phyloP scores from a whole-genome alignment of 1,284 basidiomycete genomes.

The Pseudozyma hubeiensis region DNA sequence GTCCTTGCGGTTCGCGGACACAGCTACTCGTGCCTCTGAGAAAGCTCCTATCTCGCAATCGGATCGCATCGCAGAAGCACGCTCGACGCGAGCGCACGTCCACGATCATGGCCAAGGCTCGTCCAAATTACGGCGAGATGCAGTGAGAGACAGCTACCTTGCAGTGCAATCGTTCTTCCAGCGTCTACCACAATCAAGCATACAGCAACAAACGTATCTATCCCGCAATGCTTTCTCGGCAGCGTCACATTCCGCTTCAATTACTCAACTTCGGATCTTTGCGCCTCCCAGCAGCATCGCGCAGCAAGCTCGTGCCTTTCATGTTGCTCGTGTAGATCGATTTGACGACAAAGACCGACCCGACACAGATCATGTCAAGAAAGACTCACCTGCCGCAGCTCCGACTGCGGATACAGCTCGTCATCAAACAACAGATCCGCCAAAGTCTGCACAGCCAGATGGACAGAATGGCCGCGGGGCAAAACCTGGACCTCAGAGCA shows the following conservation, averaged over 20 bases:
- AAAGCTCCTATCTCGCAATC: too few species aligned
- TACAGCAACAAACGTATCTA: neutral
- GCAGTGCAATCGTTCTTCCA: slow-evolving; percentile 30
- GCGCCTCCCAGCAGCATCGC: neutral
- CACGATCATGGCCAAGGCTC: too few species aligned
- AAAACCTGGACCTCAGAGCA: slow-evolving; percentile 4
- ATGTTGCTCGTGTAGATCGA: slow-evolving; percentile 1
- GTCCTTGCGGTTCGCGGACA: too few species aligned
- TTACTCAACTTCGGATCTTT: neutral
- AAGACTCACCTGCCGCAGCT: neutral
- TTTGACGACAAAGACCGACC: slow-evolving; percentile 2
- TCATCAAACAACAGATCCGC: neutral
- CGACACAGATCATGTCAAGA: neutral
- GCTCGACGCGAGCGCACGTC: too few species aligned
- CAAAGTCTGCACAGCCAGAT: neutral
- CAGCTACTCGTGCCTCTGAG: too few species aligned
- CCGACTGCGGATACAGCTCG: neutral
- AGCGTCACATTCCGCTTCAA: neutral
- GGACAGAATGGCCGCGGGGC: neutral
- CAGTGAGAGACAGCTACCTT: slow-evolving; percentile 17
- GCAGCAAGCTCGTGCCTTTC: slow-evolving; percentile 24
- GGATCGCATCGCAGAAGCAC: neutral
- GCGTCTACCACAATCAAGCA: slow-evolving; percentile 16
- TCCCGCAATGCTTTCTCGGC: neutral
- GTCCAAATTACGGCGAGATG: neutral